These are phyloP conservation scores for Coniochaeta sp. DNA, from an alignment of 2,329 filamentous ascomycete genomes.

Conservation along the genomic window DNA sequence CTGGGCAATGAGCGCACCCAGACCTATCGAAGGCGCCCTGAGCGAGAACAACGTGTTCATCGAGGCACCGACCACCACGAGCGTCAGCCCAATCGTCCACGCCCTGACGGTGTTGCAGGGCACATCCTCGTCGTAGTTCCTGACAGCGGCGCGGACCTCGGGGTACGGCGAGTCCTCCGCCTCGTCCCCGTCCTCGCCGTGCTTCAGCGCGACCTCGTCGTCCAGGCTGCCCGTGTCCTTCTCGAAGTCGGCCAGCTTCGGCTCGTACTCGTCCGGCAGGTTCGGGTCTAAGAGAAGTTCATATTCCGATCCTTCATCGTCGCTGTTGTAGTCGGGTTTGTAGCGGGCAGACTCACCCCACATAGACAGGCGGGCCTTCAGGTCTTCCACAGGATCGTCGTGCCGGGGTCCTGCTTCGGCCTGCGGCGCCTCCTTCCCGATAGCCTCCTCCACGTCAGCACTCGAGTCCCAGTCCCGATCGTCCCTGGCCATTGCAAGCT, in stretches of 20 bases:
- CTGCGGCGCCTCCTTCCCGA: conserved; percentile 18
- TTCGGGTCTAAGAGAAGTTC: conserved; percentile 50
- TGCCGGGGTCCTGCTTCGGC: conserved; percentile 6
- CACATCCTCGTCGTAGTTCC: conserved; percentile 56
- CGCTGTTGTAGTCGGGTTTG: conserved; percentile 23
- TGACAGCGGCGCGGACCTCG: conserved; percentile 57
- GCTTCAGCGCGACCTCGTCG: conserved; percentile 12
- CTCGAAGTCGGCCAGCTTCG: conserved; percentile 18
- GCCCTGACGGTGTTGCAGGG: conserved; percentile 60
- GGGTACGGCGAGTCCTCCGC: conserved; percentile 57
- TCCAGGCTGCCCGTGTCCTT: conserved; percentile 9
- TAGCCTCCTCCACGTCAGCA: conserved; percentile 18
- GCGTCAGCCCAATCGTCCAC: conserved; percentile 52
- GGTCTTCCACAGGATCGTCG: conserved; percentile 19
- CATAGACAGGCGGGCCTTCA: conserved; percentile 28
- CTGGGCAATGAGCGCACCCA: conserved; percentile 55
- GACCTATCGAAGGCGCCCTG: conserved; percentile 51
- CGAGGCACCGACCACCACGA: conserved; percentile 49
- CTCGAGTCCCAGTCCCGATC: conserved; percentile 18
- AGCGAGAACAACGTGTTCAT: conserved; percentile 59
- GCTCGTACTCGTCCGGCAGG: conserved; percentile 34
- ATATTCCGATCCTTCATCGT: conserved; percentile 42
- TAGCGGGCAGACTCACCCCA: conserved; percentile 31
- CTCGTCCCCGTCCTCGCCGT: conserved; percentile 27
- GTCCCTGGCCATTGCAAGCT: conserved; percentile 15